A percentile compares a stretch with the other conserved stretches of the same genome.
Evolutionary conservation across 108 stramenopile genomes (phyloP).

Genomic region (Pseudonitzschia multiseries): DNA sequence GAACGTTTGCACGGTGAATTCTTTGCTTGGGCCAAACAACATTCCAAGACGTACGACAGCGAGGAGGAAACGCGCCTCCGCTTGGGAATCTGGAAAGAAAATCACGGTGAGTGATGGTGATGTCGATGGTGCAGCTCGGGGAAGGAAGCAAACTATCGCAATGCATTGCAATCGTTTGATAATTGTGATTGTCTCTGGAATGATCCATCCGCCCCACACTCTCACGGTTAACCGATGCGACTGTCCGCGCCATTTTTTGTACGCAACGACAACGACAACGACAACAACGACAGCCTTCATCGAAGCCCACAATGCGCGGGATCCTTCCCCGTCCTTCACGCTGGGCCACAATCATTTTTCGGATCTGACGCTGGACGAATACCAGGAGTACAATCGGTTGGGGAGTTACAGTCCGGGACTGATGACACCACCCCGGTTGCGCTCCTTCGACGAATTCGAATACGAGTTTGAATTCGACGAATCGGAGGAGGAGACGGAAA

Average conservation of each 20-base stretch:
- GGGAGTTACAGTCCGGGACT: slow-evolving; percentile 46
- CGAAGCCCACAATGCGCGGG: slow-evolving; percentile 76
- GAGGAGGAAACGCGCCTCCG: slow-evolving; percentile 23
- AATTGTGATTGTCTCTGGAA: too few relatives aligned
- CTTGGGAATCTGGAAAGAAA: slow-evolving; percentile 57
- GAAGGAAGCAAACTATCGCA: too few relatives aligned
- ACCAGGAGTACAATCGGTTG: slow-evolving; percentile 49
- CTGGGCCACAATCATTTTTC: slow-evolving; percentile 88
- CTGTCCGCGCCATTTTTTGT: too few relatives aligned
- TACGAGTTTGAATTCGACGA: too few relatives aligned
- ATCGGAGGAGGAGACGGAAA: not conserved
- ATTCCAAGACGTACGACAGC: slow-evolving; percentile 26
- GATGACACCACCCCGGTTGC: slow-evolving; percentile 1
- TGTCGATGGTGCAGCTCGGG: too few relatives aligned
- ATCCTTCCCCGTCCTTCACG: slow-evolving; percentile 46
- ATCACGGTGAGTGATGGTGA: slow-evolving; percentile 58
- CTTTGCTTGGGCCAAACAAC: slow-evolving; percentile 25
- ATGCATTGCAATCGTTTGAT: too few relatives aligned
- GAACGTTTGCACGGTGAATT: slow-evolving; percentile 10
- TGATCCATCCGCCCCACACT: too few relatives aligned
- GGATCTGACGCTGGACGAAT: slow-evolving; percentile 83
- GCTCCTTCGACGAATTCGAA: too few relatives aligned
- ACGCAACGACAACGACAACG: too few relatives aligned
- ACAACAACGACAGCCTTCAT: too few relatives aligned
- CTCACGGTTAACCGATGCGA: too few relatives aligned